Percentiles rank a stretch among this genome's conserved stretches.
These are phyloP conservation scores for Phytophthora cryptogea DNA, from an alignment of 352 stramenopile genomes.

Conservation along the genomic window DNA sequence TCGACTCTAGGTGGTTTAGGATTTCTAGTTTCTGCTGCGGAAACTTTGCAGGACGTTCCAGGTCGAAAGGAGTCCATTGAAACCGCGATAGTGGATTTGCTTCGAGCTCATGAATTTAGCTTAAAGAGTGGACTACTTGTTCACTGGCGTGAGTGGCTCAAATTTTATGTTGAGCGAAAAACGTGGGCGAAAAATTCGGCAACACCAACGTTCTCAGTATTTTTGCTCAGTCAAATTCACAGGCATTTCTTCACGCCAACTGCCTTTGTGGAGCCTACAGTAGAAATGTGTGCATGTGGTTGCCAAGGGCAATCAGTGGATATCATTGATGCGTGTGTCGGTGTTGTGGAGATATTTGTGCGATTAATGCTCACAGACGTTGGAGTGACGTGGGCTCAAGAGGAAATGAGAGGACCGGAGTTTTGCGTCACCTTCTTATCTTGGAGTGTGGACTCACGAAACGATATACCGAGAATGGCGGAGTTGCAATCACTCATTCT, in stretches of 20 bases:
- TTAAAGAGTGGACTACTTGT: constrained; percentile 17
- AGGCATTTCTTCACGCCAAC: constrained; percentile 12
- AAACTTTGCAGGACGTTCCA: constrained; percentile 2
- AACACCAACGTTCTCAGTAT: constrained; percentile 6
- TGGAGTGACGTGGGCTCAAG: constrained; percentile 25
- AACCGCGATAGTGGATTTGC: constrained; percentile 12
- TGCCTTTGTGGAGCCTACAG: constrained; percentile 4
- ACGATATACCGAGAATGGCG: constrained; percentile 4
- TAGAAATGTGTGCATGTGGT: constrained; percentile 17
- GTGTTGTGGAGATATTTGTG: constrained; percentile 23
- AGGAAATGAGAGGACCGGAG: constrained; percentile 25
- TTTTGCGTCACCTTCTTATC: constrained; percentile 23
- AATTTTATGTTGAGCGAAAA: constrained; percentile 21
- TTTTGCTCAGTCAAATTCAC: constrained; percentile 26
- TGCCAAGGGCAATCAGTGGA: constrained; percentile 4
- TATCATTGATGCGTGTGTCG: constrained; percentile 5
- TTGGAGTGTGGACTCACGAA: constrained; percentile 10
- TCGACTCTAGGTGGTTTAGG: constrained; percentile 2
- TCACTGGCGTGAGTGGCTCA: constrained; percentile 22
- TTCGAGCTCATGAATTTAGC: constrained; percentile 19
- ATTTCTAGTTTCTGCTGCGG: constrained; percentile 6
- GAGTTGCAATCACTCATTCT: constrained; percentile 18
- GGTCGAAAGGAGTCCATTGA: constrained; percentile 14
- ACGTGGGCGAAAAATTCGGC: constrained; percentile 2
- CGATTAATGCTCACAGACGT: constrained; percentile 22